Conservation (phyloP, 2,329 filamentous ascomycete species). For the Pseudopithomyces maydicus region DNA sequence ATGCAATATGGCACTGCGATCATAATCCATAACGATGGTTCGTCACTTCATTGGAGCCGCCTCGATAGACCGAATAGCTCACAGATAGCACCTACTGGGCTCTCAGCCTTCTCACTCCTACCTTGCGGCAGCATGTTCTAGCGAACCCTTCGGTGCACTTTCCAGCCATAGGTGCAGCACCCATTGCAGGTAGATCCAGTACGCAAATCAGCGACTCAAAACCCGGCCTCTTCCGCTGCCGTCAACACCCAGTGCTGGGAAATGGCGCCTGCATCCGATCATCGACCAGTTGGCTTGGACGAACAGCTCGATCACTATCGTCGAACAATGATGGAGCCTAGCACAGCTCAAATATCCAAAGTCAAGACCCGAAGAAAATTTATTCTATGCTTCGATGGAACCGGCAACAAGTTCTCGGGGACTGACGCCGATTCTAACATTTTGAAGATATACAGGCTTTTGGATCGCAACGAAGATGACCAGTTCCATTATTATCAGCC, state of each 20-base stretch:
- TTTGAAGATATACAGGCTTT: constrained; percentile 72
- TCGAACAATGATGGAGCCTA: constrained; percentile 18
- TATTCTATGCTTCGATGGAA: constrained; percentile 54
- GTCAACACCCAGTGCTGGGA: not conserved
- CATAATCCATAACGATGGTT: not conserved
- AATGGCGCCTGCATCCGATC: not conserved
- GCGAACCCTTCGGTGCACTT: too few species aligned
- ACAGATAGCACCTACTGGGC: too few species aligned
- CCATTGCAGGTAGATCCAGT: not conserved
- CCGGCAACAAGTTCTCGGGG: constrained; percentile 40
- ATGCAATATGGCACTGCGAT: not conserved
- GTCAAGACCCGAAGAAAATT: not conserved
- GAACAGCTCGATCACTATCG: constrained; percentile 12
- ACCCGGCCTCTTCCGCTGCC: too few species aligned
- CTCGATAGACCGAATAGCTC: too few species aligned
- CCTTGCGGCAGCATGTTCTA: too few species aligned
- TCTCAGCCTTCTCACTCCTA: too few species aligned
- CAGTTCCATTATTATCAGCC: constrained; percentile 54
- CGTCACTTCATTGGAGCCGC: too few species aligned
- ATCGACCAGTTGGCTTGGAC: constrained; percentile 9
- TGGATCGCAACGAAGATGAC: constrained; percentile 66
- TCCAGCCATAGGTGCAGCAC: not conserved
- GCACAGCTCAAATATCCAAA: constrained; percentile 6
- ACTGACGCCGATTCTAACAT: constrained; percentile 53
- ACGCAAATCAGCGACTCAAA: too few species aligned